These are phyloP conservation scores for Fusarium graminum DNA, from an alignment of 2,329 filamentous ascomycete species.

Conservation along the genomic window DNA sequence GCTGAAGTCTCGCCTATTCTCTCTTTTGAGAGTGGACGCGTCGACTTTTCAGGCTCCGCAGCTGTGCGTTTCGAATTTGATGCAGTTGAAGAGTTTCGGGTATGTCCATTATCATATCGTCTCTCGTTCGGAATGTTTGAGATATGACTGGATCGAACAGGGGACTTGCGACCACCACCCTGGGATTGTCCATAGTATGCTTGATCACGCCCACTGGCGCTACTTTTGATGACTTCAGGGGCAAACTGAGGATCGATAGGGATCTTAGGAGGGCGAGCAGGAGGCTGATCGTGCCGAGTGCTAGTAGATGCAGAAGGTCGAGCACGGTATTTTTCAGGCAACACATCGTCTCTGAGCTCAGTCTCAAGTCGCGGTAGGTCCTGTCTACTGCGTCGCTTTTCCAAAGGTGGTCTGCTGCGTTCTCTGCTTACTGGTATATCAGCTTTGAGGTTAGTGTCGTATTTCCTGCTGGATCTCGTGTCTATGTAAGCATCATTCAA, in stretches of 20 bases:
- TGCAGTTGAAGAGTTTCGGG: constrained; percentile 47
- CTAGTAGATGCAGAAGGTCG: constrained; percentile 54
- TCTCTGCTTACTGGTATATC: constrained; percentile 34
- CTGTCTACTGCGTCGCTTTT: constrained; percentile 53
- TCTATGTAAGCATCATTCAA: constrained; percentile 26
- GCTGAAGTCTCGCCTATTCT: constrained; percentile 40
- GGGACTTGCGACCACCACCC: constrained; percentile 40
- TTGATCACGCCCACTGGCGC: constrained; percentile 59
- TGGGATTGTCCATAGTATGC: constrained; percentile 51
- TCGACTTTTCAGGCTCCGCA: constrained; percentile 46
- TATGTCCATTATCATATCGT: constrained; percentile 44
- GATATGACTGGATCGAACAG: constrained; percentile 50
- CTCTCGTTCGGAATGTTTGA: constrained; percentile 49
- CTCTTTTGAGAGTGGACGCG: constrained; percentile 53
- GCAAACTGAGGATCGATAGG: constrained; percentile 56
- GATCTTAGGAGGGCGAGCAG: constrained; percentile 48
- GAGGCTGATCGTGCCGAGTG: constrained; percentile 51
- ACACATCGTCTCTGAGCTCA: constrained; percentile 49
- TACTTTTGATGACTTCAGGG: constrained; percentile 59
- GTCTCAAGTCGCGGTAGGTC: constrained; percentile 63
- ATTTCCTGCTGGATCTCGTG: constrained; percentile 26
- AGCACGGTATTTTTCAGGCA: constrained; percentile 53
- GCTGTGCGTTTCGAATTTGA: constrained; percentile 49
- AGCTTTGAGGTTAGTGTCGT: constrained; percentile 38
- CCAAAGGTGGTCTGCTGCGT: constrained; percentile 43